phyloP scores from a whole-genome alignment of 352 stramenopile genomes.

The Phytophthora syringae region DNA sequence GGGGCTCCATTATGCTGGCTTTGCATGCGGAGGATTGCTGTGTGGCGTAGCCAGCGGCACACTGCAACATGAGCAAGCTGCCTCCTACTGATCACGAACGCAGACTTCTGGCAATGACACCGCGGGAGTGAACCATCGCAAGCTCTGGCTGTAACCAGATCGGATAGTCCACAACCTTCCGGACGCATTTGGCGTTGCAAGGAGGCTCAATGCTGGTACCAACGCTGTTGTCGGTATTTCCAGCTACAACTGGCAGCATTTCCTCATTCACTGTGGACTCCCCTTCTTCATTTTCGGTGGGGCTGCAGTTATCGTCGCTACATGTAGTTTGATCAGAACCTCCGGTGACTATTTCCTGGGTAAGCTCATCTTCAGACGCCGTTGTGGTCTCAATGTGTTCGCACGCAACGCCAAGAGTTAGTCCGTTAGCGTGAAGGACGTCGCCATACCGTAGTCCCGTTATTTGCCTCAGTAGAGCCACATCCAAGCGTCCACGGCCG shows the following conservation, averaged over 20 bases:
- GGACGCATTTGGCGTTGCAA: background rate
- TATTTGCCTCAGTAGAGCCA: constrained; percentile 21
- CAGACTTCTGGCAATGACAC: constrained; percentile 35
- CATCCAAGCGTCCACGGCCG: constrained; percentile 24
- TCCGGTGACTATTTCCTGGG: background rate
- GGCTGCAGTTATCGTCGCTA: background rate
- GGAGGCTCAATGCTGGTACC: background rate
- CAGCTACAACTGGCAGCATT: background rate
- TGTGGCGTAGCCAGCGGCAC: constrained; percentile 39
- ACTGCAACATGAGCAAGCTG: constrained; percentile 36
- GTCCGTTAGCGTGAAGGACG: constrained; percentile 25
- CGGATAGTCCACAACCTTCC: constrained; percentile 24
- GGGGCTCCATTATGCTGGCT: constrained; percentile 2
- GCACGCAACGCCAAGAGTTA: constrained; percentile 4
- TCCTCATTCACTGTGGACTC: background rate
- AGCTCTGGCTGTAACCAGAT: constrained; percentile 45
- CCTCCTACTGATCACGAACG: constrained; percentile 8
- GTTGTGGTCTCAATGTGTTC: background rate
- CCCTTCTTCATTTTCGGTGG: constrained; percentile 10
- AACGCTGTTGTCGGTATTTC: constrained; percentile 8
- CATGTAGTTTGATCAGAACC: background rate
- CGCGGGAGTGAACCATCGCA: constrained; percentile 27
- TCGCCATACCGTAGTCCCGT: constrained; percentile 28
- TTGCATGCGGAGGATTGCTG: constrained; percentile 1
- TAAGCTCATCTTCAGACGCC: background rate